Evolutionary conservation across 805 yeast genomes (phyloP).

Genomic region (Candida ficus): DNA sequence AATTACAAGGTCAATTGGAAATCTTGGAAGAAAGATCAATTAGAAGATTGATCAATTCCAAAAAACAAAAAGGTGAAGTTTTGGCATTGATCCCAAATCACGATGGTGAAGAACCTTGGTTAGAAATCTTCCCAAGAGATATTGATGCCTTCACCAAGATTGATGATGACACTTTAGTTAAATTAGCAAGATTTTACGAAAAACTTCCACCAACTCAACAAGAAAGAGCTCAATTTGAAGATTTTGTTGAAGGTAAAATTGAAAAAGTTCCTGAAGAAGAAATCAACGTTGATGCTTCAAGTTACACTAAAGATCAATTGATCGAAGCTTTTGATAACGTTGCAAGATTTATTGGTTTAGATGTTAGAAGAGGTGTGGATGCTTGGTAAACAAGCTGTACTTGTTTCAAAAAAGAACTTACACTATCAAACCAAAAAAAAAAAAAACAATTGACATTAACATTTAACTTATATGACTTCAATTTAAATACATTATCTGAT

Average conservation of each 20-base stretch:
- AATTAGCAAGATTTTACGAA: conserved; percentile 70
- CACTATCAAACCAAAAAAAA: neutral
- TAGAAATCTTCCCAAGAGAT: conserved; percentile 52
- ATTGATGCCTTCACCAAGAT: conserved; percentile 47
- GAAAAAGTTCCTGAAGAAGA: conserved; percentile 32
- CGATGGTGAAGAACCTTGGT: conserved; percentile 69
- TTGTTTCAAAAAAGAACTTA: neutral
- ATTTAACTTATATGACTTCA: too few species aligned
- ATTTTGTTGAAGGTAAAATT: conserved; percentile 46
- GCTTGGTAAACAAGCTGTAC: conserved; percentile 37
- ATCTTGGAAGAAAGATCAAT: conserved; percentile 71
- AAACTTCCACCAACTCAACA: conserved; percentile 59
- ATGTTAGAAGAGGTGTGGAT: conserved; percentile 44
- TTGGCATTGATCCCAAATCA: conserved; percentile 70
- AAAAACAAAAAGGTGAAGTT: conserved; percentile 35
- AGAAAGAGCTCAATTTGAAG: conserved; percentile 47
- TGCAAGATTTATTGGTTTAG: conserved; percentile 64
- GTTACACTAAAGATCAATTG: conserved; percentile 41
- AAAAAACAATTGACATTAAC: too few species aligned
- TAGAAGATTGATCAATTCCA: conserved; percentile 63
- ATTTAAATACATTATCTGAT: too few species aligned
- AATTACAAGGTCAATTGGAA: conserved; percentile 83
- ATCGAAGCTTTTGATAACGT: conserved; percentile 55
- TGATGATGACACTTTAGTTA: conserved; percentile 39
- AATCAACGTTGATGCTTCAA: conserved; percentile 24